Conservation (phyloP, 2,329 filamentous ascomycete genomes). For the Chrysoporthe deuterocubensis region DNA sequence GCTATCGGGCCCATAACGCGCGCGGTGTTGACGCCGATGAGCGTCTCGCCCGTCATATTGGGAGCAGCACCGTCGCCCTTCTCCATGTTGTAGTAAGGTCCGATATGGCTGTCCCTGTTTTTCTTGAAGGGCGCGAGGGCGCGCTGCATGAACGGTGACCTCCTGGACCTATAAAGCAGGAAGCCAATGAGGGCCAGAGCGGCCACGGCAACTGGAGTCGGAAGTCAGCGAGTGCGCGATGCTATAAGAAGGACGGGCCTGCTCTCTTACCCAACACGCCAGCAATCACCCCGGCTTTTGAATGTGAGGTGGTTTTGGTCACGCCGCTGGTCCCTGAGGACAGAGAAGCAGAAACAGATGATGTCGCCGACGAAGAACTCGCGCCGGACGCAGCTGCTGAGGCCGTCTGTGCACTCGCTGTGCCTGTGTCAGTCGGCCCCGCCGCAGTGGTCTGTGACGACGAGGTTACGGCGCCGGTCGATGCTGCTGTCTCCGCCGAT, state of each 20-base stretch:
- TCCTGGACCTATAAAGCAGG: constrained; percentile 11
- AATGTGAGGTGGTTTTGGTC: neutral
- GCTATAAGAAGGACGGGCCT: neutral
- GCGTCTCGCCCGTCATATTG: constrained; percentile 18
- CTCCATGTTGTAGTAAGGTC: constrained; percentile 15
- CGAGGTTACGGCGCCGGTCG: neutral
- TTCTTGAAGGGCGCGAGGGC: constrained; percentile 1
- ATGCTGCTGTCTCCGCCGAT: constrained; percentile 1
- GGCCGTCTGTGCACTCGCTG: neutral
- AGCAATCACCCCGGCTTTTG: constrained; percentile 14
- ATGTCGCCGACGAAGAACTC: constrained; percentile 1
- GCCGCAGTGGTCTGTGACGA: neutral
- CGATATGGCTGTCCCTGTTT: neutral
- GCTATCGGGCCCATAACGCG: neutral
- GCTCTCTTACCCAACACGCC: constrained; percentile 8
- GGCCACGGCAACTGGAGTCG: constrained; percentile 3
- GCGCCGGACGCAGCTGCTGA: neutral
- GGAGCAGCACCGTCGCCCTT: constrained; percentile 3
- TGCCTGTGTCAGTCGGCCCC: neutral
- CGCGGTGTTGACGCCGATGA: neutral
- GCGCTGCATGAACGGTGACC: constrained; percentile 4
- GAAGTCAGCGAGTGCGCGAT: neutral
- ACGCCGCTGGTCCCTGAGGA: constrained; percentile 7
- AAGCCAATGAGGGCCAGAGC: constrained; percentile 9
- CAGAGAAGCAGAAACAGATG: neutral